Conservation (phyloP, 1,139 yeast species). For the Geotrichum siamense region DNA sequence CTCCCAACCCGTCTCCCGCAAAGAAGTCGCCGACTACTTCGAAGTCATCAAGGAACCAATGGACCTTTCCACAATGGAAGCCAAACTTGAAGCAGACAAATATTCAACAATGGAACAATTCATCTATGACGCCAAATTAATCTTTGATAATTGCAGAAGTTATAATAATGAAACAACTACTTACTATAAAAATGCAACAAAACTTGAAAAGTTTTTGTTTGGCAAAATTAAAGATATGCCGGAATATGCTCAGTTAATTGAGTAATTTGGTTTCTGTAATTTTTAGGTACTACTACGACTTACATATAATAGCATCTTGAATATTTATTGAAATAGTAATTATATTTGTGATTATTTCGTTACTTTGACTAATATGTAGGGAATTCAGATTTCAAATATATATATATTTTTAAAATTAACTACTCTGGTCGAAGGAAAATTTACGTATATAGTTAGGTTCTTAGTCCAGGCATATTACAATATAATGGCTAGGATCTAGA, state of each 20-base stretch:
- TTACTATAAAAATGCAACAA: slow-evolving; percentile 83
- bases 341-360: too few species aligned
- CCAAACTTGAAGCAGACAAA: slow-evolving; percentile 82
- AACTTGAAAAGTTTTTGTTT: slow-evolving; percentile 81
- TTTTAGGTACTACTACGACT: too few species aligned
- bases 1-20: slow-evolving; percentile 82
- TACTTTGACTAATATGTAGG: too few species aligned
- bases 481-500: too few species aligned
- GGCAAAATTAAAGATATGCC: slow-evolving; percentile 76
- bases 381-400: too few species aligned
- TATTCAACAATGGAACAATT: slow-evolving; percentile 89
- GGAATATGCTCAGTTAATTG: slow-evolving; percentile 53
- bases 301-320: too few species aligned
- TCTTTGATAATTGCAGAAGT: slow-evolving; percentile 83
- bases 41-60: slow-evolving; percentile 97
- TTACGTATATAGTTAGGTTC: too few species aligned
- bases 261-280: too few species aligned
- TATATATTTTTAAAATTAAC: too few species aligned
- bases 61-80: slow-evolving; percentile 81
- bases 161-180: slow-evolving; percentile 88
- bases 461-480: too few species aligned
- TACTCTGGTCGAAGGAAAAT: too few species aligned
- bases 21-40: slow-evolving; percentile 94
- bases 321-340: too few species aligned
- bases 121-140: slow-evolving; percentile 75